Evolutionary conservation across 2,329 filamentous ascomycete genomes (phyloP).

Genomic region (Pseudogymnoascus sp.): DNA sequence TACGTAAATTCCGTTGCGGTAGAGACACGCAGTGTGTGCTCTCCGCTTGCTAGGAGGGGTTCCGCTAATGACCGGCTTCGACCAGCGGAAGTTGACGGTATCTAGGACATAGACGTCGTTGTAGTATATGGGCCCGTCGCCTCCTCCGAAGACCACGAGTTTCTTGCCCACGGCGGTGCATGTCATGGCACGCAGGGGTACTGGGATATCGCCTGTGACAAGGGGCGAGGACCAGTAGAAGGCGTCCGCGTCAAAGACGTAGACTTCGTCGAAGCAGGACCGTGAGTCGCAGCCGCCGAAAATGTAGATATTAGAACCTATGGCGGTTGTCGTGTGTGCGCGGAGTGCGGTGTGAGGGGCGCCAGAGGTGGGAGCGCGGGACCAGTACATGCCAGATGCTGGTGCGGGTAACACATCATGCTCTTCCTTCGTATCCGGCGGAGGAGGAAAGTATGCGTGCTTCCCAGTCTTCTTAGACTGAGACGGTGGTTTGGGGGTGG

Average conservation of each 20-base stretch:
- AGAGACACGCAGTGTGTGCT: constrained; percentile 65
- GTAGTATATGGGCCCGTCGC: constrained; percentile 65
- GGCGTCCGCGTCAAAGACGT: constrained; percentile 63
- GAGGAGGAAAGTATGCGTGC: constrained; percentile 49
- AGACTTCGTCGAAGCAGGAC: constrained; percentile 63
- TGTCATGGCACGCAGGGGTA: constrained; percentile 64
- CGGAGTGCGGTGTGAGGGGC: constrained; percentile 54
- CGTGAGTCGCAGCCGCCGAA: constrained; percentile 64
- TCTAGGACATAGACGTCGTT: constrained; percentile 69
- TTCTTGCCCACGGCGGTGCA: constrained; percentile 67
- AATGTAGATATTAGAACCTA: constrained; percentile 61
- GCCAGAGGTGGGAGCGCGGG: constrained; percentile 57
- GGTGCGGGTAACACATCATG: constrained; percentile 58
- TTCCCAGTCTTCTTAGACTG: constrained; percentile 26
- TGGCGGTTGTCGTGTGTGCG: constrained; percentile 60
- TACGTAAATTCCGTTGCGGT: constrained; percentile 66
- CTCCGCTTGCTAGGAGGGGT: constrained; percentile 54
- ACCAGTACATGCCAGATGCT: constrained; percentile 69
- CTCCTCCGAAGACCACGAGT: constrained; percentile 63
- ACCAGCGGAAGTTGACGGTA: constrained; percentile 63
- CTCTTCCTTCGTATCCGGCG: constrained; percentile 49
- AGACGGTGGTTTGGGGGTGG: not conserved
- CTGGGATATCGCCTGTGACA: constrained; percentile 58
- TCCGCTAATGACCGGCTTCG: constrained; percentile 50
- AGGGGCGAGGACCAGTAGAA: constrained; percentile 64